Percentiles rank a stretch among this genome's conserved stretches.
phyloP scores from a whole-genome alignment of 169 alveolate species.

The Theileria orientalis region DNA sequence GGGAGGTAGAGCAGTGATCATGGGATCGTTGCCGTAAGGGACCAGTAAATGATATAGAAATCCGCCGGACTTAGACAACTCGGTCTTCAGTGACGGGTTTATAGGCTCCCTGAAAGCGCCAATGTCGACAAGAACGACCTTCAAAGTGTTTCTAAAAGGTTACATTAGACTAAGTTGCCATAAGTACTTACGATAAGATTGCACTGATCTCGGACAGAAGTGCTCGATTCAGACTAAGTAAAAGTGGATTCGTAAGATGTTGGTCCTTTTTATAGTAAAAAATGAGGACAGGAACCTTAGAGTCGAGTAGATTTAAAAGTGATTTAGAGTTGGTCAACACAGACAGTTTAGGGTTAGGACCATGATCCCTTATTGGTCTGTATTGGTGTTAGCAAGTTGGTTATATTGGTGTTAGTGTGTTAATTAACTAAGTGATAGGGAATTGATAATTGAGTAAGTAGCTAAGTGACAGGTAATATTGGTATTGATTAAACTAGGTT shows the following conservation, averaged over 20 bases:
- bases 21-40: neutral
- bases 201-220: slow-evolving; percentile 1
- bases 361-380: no score
- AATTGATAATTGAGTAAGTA: neutral
- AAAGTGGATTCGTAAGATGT: neutral
- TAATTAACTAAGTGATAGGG: no score
- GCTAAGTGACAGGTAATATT: no score
- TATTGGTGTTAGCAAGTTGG: neutral
- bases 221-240: neutral
- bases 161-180: no score
- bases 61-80: neutral
- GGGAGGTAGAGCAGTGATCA: neutral
- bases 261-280: neutral
- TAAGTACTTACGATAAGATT: neutral
- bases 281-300: slow-evolving; percentile 7
- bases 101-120: neutral
- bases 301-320: neutral
- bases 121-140: neutral
- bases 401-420: neutral
- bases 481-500: no score
- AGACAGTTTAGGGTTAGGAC: neutral
- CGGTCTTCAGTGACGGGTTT: neutral
- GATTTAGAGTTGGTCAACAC: neutral
- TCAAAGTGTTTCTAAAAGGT: neutral
- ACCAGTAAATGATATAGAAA: neutral